Evolutionary conservation across 345 rosid genomes (phyloP).

Genomic region (Populus euphratica): DNA sequence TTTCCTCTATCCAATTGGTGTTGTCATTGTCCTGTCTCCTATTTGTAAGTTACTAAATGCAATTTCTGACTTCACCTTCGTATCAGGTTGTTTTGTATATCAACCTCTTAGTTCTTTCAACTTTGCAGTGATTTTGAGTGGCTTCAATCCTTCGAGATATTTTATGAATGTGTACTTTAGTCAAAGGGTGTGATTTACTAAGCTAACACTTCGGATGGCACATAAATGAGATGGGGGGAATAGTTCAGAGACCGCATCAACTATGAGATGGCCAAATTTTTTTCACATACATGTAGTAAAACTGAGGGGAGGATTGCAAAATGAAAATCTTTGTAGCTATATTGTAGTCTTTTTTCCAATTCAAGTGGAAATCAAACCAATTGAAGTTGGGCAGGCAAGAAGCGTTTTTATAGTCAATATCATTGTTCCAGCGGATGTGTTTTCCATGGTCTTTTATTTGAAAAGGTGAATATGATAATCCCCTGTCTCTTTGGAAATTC

Average conservation of each 20-base stretch:
- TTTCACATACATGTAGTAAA: constrained; percentile 14
- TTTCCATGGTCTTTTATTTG: constrained; percentile 17
- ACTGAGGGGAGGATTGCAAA: constrained; percentile 5
- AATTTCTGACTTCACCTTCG: neutral
- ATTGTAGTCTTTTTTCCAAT: constrained; percentile 20
- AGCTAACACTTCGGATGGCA: constrained; percentile 20
- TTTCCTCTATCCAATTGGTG: constrained; percentile 92
- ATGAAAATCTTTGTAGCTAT: constrained; percentile 18
- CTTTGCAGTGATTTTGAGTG: constrained; percentile 81
- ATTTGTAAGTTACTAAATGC: constrained; percentile 56
- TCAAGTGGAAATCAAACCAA: constrained; percentile 14
- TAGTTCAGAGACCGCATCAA: constrained; percentile 19
- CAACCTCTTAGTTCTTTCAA: neutral
- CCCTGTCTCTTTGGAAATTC: neutral
- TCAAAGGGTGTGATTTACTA: constrained; percentile 50
- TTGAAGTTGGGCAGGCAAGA: constrained; percentile 14
- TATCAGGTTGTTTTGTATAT: neutral
- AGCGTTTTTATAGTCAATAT: constrained; percentile 14
- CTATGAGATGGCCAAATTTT: constrained; percentile 13
- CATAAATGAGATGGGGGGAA: constrained; percentile 5
- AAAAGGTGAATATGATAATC: constrained; percentile 8
- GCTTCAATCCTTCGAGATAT: constrained; percentile 97
- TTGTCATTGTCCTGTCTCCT: constrained; percentile 72
- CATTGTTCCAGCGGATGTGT: constrained; percentile 16
- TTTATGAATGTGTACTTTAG: constrained; percentile 89